A percentile compares a stretch with the other conserved stretches of the same genome.
phyloP scores from a whole-genome alignment of 2,329 filamentous ascomycete genomes.

The Ascochyta pisi region DNA sequence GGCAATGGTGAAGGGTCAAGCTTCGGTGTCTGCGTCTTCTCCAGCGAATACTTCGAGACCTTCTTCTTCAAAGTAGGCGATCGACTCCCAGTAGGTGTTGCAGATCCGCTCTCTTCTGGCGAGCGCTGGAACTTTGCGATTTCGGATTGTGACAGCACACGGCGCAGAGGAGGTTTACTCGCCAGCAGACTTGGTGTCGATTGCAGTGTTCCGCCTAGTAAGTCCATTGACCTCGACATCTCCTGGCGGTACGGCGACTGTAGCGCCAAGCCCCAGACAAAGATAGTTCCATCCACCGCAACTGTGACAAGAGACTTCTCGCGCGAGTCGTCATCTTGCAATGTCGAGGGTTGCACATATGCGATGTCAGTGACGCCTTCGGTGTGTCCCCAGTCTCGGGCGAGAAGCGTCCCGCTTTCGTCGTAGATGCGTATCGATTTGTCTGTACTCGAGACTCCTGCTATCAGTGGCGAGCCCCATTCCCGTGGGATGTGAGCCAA shows the following conservation, averaged over 20 bases:
- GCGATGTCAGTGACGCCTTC: conserved; percentile 89
- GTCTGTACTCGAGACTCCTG: conserved; percentile 92
- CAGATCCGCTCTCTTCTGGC: conserved; percentile 50
- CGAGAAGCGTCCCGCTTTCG: conserved; percentile 76
- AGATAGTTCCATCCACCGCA: conserved; percentile 59
- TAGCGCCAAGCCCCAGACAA: conserved; percentile 53
- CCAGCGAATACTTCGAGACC: conserved; percentile 59
- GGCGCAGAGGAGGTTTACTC: conserved; percentile 75
- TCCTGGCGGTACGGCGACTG: conserved; percentile 39
- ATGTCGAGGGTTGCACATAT: conserved; percentile 58
- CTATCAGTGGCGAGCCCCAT: conserved; percentile 70
- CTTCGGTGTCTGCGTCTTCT: conserved; percentile 50
- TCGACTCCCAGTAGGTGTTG: conserved; percentile 50
- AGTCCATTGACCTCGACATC: conserved; percentile 47
- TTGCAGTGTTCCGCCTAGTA: conserved; percentile 41
- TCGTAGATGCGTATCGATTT: conserved; percentile 95
- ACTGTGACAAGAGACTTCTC: conserved; percentile 58
- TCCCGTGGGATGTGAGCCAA: conserved; percentile 68
- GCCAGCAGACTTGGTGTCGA: conserved; percentile 44
- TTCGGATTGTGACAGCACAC: conserved; percentile 86
- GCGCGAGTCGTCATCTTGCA: conserved; percentile 53
- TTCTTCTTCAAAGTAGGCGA: conserved; percentile 63
- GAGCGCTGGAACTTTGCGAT: conserved; percentile 75
- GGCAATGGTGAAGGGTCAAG: conserved; percentile 52
- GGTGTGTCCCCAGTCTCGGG: conserved; percentile 93